Evolutionary conservation across 2,329 filamentous ascomycete species (phyloP).

Genomic region (Aspergillus caelatus): DNA sequence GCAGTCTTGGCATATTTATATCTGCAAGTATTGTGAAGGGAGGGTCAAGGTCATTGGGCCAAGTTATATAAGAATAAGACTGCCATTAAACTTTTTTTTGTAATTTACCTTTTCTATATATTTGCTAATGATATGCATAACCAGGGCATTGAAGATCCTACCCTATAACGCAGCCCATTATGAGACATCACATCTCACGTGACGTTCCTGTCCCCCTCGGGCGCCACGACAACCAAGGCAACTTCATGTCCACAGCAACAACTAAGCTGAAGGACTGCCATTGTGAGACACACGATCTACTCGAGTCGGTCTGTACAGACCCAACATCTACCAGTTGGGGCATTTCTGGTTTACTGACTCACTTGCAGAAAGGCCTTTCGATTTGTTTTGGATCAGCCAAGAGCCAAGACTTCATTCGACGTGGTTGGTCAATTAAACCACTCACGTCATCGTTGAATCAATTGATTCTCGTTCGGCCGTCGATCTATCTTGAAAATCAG

Average conservation of each 20-base stretch:
- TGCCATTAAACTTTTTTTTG: not conserved
- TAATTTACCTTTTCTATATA: not conserved
- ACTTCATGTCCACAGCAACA: not conserved
- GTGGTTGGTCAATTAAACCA: not conserved
- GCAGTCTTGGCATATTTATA: not conserved
- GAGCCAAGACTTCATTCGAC: not conserved
- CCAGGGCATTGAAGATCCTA: not conserved
- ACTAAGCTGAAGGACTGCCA: not conserved
- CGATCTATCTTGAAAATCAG: not conserved
- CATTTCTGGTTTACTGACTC: not conserved
- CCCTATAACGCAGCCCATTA: not conserved
- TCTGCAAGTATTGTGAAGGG: not conserved
- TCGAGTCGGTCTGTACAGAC: not conserved
- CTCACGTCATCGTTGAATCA: not conserved
- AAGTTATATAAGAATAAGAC: not conserved
- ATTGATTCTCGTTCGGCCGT: not conserved
- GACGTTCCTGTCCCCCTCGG: not conserved
- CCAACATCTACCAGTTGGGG: not conserved
- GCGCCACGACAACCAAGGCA: not conserved
- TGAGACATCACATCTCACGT: not conserved
- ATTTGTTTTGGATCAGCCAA: not conserved
- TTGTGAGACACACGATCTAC: not conserved
- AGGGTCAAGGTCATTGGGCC: rapidly evolving
- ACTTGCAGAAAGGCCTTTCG: not conserved
- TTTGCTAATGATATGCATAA: not conserved